These are phyloP conservation scores for Auricularia sp. DNA, from an alignment of 768 basidiomycete species.

Conservation along the genomic window DNA sequence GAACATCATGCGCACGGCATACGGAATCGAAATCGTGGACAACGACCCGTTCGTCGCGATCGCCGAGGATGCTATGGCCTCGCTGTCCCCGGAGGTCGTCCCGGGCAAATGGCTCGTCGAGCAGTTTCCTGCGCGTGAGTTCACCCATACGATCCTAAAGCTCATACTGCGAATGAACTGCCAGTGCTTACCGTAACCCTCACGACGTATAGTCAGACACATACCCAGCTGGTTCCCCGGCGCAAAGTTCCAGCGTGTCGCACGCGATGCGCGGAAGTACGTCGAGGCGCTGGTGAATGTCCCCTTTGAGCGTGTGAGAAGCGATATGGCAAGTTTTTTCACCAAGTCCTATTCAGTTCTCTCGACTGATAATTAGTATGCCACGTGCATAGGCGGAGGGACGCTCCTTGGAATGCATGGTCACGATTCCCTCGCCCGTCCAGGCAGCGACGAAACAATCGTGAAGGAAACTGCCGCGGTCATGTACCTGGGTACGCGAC, in stretches of 20 bases:
- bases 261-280: conserved; percentile 17
- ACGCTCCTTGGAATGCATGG: not conserved
- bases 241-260: conserved; percentile 23
- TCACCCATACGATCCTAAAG: not conserved
- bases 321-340: conserved; percentile 21
- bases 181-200: no score
- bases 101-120: conserved; percentile 34
- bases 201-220: conserved; percentile 19
- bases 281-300: conserved; percentile 22
- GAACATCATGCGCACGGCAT: conserved; percentile 18
- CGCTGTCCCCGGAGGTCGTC: conserved; percentile 11
- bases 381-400: conserved; percentile 2
- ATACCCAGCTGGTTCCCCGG: conserved; percentile 35
- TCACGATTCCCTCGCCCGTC: not conserved
- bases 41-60: conserved; percentile 17
- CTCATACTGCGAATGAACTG: not conserved
- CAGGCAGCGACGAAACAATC: not conserved
- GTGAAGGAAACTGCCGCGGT: not conserved
- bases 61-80: conserved; percentile 16
- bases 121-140: conserved; percentile 21
- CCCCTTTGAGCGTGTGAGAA: conserved; percentile 35
- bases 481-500: not conserved
- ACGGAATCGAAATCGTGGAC: conserved; percentile 17
- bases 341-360: conserved; percentile 9
- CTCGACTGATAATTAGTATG: conserved; percentile 8